Conservation (phyloP, 2,329 filamentous ascomycete species). For the Whalleya microplaca region DNA sequence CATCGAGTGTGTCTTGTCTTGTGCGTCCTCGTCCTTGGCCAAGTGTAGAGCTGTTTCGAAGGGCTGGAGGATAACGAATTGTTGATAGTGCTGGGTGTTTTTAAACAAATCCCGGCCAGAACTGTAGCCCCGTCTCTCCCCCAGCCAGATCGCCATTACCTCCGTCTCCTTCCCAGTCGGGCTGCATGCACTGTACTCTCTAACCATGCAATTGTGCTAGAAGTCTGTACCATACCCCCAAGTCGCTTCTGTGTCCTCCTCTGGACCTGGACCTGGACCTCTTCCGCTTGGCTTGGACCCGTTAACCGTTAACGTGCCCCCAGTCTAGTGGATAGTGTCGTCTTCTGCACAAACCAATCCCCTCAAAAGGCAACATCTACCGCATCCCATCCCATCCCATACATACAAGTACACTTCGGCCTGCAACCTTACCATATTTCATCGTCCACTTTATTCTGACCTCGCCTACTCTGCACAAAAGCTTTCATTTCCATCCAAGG, state of each 20-base stretch:
- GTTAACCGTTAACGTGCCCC: conserved; percentile 35
- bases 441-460: conserved; percentile 37
- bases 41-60: conserved; percentile 12
- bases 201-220: conserved; percentile 36
- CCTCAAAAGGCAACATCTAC: conserved; percentile 40
- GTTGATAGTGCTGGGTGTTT: conserved; percentile 17
- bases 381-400: conserved; percentile 37
- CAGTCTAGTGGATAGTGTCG: conserved; percentile 37
- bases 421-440: conserved; percentile 40
- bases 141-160: conserved; percentile 38
- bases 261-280: conserved; percentile 35
- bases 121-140: conserved; percentile 31
- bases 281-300: conserved; percentile 35
- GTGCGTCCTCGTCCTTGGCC: conserved; percentile 2
- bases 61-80: conserved; percentile 16
- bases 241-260: conserved; percentile 33
- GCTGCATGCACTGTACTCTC: conserved; percentile 39
- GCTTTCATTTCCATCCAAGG: conserved; percentile 27
- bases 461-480: conserved; percentile 33
- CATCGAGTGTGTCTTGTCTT: neutral
- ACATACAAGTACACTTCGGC: conserved; percentile 39
- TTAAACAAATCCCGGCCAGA: conserved; percentile 34
- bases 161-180: conserved; percentile 39
- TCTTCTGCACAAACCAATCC: conserved; percentile 37
- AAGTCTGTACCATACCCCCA: conserved; percentile 40